Evolutionary conservation across 495 filamentous ascomycete species (phyloP).

Genomic region (Symbiotaphrina buchneri): DNA sequence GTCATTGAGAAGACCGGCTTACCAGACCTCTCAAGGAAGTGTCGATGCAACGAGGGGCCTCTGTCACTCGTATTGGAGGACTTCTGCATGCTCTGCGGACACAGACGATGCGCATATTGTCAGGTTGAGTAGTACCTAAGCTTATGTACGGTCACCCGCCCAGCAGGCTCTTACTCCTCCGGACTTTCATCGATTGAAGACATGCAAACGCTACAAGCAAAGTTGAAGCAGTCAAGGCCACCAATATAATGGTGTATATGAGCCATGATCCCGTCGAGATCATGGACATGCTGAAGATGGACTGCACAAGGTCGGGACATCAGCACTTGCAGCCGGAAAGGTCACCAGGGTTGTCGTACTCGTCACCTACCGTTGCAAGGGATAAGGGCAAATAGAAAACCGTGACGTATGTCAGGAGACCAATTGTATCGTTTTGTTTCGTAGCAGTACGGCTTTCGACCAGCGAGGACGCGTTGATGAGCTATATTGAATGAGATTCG

Average conservation of each 20-base stretch:
- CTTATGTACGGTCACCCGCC: too few species aligned
- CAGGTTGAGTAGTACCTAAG: too few species aligned
- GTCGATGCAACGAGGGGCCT: too few species aligned
- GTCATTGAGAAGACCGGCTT: too few species aligned
- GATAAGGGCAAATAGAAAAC: slow-evolving; percentile 2
- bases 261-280: not conserved
- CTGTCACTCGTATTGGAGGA: too few species aligned
- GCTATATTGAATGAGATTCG: slow-evolving; percentile 1
- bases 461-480: slow-evolving; percentile 6
- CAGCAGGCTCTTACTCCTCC: too few species aligned
- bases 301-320: not conserved
- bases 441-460: slow-evolving; percentile 5
- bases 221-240: not conserved
- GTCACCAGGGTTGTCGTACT: not conserved
- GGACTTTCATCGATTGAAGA: too few species aligned
- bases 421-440: slow-evolving; percentile 4
- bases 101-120: too few species aligned
- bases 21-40: too few species aligned
- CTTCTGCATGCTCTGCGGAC: too few species aligned
- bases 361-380: not conserved
- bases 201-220: not conserved
- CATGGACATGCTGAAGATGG: not conserved
- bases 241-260: not conserved
- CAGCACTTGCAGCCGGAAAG: not conserved
- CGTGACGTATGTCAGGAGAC: slow-evolving; percentile 5